A percentile compares a stretch with the other conserved stretches of the same genome.
phyloP scores from a whole-genome alignment of 164 flowering plant genomes.

The Chloranthus sessilifolius region DNA sequence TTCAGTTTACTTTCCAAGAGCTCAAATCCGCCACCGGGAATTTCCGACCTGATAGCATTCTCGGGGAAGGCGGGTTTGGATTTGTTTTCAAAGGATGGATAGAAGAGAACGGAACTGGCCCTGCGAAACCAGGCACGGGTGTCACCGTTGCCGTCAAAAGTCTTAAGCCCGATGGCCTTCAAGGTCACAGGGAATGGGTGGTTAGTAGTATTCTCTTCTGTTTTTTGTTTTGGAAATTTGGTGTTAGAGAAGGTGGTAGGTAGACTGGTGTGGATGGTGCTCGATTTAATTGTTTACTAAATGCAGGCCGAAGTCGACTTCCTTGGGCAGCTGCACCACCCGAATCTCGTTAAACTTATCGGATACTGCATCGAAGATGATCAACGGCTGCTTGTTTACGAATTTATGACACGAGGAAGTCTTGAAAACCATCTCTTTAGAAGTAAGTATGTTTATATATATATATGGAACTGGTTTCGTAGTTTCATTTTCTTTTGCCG shows the following conservation, averaged over 20 bases:
- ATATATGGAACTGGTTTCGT: no score
- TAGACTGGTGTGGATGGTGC: not conserved
- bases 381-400: conserved; percentile 88
- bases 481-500: no score
- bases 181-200: conserved; percentile 99
- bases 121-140: conserved; percentile 91
- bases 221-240: conserved; percentile 20
- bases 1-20: conserved; percentile 70
- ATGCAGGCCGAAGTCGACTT: conserved; percentile 95
- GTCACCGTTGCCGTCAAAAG: conserved; percentile 93
- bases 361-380: conserved; percentile 97
- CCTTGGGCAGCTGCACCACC: conserved; percentile 95
- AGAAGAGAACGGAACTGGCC: conserved; percentile 89
- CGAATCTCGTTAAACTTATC: conserved; percentile 88
- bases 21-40: conserved; percentile 91
- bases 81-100: conserved; percentile 98
- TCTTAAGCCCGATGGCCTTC: conserved; percentile 93
- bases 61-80: conserved; percentile 97
- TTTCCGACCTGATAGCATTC: conserved; percentile 91
- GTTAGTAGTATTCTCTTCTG: conserved; percentile 40
- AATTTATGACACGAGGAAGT: conserved; percentile 94
- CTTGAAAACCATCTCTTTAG: conserved; percentile 95
- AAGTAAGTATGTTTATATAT: conserved; percentile 69
- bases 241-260: not conserved
- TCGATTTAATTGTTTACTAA: conserved; percentile 6